phyloP scores from a whole-genome alignment of 164 flowering plant species.

The Annona squamosa region DNA sequence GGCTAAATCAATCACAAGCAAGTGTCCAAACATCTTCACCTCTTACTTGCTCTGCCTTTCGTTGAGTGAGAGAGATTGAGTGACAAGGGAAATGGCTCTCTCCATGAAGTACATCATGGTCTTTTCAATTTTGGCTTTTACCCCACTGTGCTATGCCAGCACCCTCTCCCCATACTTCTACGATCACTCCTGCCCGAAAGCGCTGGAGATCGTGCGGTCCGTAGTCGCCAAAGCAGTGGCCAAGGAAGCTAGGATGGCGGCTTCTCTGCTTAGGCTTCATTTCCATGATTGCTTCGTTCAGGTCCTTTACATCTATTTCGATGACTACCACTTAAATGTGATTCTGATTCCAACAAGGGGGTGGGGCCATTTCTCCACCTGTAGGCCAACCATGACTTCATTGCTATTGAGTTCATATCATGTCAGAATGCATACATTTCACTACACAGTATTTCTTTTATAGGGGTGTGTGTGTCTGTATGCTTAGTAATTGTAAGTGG shows the following conservation, averaged over 20 bases:
- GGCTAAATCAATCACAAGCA: background rate
- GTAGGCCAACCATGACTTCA: background rate
- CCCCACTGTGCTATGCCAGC: constrained; percentile 10
- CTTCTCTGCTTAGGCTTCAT: constrained; percentile 29
- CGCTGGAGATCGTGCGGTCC: constrained; percentile 57
- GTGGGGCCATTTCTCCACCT: background rate
- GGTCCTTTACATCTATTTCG: constrained; percentile 3
- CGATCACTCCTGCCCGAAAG: constrained; percentile 68
- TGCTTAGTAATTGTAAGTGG: background rate
- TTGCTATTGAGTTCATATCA: background rate
- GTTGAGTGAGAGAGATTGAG: background rate
- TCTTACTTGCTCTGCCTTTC: background rate
- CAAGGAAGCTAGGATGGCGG: constrained; percentile 36
- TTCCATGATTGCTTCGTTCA: constrained; percentile 30
- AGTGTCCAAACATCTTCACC: background rate
- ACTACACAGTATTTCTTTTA: background rate
- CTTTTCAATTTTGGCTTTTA: constrained; percentile 8
- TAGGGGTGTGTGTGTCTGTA: background rate
- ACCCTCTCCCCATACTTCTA: constrained; percentile 71
- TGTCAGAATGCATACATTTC: background rate
- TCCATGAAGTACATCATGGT: constrained; percentile 9
- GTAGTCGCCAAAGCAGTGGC: constrained; percentile 65
- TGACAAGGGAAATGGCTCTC: constrained; percentile 5
- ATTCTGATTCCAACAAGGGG: background rate
- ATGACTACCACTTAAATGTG: background rate